A percentile compares a stretch with the other conserved stretches of the same genome.
phyloP scores from a whole-genome alignment of 768 basidiomycete species.

The Lyophyllum semitale region DNA sequence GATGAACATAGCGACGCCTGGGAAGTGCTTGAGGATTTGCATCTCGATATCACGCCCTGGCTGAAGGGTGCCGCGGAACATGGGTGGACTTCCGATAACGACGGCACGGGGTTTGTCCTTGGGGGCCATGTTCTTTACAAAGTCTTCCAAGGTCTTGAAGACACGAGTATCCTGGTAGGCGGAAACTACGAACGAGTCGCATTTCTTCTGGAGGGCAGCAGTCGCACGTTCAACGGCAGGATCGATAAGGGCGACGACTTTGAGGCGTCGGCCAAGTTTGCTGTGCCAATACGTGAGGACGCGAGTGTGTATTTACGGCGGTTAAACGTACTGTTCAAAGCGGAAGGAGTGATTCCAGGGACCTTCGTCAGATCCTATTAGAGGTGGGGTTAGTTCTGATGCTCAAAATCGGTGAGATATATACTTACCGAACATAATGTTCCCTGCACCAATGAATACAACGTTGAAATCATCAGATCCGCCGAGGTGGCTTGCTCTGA shows the following conservation, averaged over 20 bases:
- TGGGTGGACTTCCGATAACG: slow-evolving; percentile 90
- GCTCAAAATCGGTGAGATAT: slow-evolving; percentile 2
- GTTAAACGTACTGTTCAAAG: slow-evolving; percentile 70
- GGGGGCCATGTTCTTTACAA: slow-evolving; percentile 66
- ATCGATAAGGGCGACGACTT: slow-evolving; percentile 93
- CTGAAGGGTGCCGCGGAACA: slow-evolving; percentile 81
- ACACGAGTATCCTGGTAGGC: slow-evolving; percentile 89
- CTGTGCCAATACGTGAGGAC: slow-evolving; percentile 35
- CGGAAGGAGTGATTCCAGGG: slow-evolving; percentile 95
- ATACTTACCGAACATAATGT: slow-evolving; percentile 93
- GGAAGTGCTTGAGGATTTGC: slow-evolving; percentile 86
- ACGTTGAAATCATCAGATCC: slow-evolving; percentile 86
- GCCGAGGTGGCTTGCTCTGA: slow-evolving; percentile 50
- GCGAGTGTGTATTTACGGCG: slow-evolving; percentile 11
- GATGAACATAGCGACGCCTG: slow-evolving; percentile 85
- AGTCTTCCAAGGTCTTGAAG: slow-evolving; percentile 86
- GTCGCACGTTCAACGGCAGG: slow-evolving; percentile 82
- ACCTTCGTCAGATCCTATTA: slow-evolving; percentile 78
- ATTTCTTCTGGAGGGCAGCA: slow-evolving; percentile 83
- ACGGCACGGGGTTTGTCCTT: slow-evolving; percentile 76
- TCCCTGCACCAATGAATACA: slow-evolving; percentile 93
- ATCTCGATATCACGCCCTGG: slow-evolving; percentile 84
- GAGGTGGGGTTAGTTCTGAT: neutral
- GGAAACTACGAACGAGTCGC: slow-evolving; percentile 89
- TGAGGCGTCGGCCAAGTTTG: slow-evolving; percentile 94